A percentile compares a stretch with the other conserved stretches of the same genome.
Evolutionary conservation across 495 filamentous ascomycete genomes (phyloP).

Genomic region (Sabuloglossum arenarium): DNA sequence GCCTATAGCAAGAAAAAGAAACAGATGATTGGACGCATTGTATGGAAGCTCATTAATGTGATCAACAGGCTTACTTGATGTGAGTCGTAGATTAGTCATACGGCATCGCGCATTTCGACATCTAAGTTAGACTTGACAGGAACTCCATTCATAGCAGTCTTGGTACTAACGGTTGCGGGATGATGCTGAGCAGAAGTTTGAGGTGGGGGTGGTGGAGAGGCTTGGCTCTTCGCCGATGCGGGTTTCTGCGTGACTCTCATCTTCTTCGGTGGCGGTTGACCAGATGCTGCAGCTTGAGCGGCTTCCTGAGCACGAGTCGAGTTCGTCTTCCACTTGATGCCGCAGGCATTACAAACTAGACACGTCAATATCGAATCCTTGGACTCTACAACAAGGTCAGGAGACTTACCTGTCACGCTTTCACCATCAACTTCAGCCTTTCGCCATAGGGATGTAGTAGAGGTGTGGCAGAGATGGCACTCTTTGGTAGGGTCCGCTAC

Average conservation of each 20-base stretch:
- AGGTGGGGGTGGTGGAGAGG: neutral
- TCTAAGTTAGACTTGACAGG: neutral
- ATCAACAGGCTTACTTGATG: neutral
- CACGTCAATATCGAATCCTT: neutral
- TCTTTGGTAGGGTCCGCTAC: slow-evolving; percentile 2
- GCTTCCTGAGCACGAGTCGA: neutral
- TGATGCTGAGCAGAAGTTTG: neutral
- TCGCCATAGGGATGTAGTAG: slow-evolving; percentile 3
- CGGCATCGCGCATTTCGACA: neutral
- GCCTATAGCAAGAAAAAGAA: neutral
- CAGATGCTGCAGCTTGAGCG: neutral
- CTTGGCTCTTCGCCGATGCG: neutral
- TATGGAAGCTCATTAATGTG: neutral
- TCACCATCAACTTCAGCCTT: slow-evolving; percentile 4
- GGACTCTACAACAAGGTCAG: neutral
- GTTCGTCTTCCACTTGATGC: slow-evolving; percentile 6
- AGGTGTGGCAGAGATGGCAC: slow-evolving; percentile 5
- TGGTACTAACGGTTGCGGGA: neutral
- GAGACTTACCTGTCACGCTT: neutral
- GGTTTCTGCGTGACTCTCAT: neutral
- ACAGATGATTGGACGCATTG: neutral
- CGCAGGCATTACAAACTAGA: slow-evolving; percentile 5
- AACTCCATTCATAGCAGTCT: neutral
- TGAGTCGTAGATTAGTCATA: neutral
- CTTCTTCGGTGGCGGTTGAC: neutral